phyloP scores from a whole-genome alignment of 2,329 filamentous ascomycete genomes.

The Claviceps africana region DNA sequence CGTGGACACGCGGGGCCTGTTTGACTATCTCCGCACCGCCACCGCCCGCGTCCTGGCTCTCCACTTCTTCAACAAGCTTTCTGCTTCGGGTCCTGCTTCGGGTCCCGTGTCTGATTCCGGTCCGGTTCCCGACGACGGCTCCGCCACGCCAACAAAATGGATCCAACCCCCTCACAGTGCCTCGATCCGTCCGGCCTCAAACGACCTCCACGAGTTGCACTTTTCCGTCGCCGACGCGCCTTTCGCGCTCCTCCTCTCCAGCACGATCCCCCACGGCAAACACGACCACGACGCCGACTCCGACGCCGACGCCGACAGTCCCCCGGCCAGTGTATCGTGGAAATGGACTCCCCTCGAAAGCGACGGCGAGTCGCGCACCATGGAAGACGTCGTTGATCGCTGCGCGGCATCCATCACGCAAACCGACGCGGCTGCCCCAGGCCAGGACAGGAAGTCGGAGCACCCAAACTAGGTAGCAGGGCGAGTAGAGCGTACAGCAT shows the following conservation, averaged over 20 bases:
- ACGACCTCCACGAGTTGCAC: slow-evolving; percentile 16
- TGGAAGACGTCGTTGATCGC: slow-evolving; percentile 14
- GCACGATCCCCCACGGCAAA: neutral
- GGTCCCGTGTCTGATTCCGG: neutral
- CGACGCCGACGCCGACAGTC: slow-evolving; percentile 5
- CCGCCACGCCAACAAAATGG: slow-evolving; percentile 11
- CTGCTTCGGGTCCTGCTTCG: neutral
- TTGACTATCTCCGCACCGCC: slow-evolving; percentile 31
- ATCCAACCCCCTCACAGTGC: slow-evolving; percentile 18
- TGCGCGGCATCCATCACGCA: neutral
- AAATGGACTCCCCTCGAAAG: slow-evolving; percentile 13
- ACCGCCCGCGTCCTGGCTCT: slow-evolving; percentile 26
- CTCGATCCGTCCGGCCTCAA: slow-evolving; percentile 15
- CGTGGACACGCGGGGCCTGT: slow-evolving; percentile 27
- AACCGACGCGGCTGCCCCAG: neutral
- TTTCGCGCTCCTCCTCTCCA: slow-evolving; percentile 11
- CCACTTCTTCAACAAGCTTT: slow-evolving; percentile 17
- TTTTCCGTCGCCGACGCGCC: slow-evolving; percentile 17
- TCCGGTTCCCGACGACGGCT: neutral
- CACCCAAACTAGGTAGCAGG: too few relatives aligned
- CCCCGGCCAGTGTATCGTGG: slow-evolving; percentile 14
- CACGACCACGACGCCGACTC: neutral
- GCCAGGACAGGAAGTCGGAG: too few relatives aligned
- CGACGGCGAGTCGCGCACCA: slow-evolving; percentile 7
- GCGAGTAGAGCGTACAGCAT: too few relatives aligned